Evolutionary conservation across 164 flowering plant genomes (phyloP).

Genomic region (Paratinospora sagittata): DNA sequence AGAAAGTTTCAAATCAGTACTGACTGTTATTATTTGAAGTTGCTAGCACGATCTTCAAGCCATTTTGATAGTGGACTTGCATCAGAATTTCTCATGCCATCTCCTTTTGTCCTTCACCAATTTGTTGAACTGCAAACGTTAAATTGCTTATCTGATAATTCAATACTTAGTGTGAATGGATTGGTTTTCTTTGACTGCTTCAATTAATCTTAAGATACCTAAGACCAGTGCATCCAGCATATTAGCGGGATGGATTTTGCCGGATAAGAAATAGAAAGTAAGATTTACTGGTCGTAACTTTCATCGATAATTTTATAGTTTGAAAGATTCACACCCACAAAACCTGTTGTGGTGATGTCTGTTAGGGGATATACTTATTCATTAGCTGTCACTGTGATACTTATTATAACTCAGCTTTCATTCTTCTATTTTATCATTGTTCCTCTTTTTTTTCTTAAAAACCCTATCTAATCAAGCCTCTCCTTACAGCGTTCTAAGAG

Average conservation of each 20-base stretch:
- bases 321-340: neutral
- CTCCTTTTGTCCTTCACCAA: too few species aligned
- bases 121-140: too few species aligned
- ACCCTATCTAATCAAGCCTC: neutral
- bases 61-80: too few species aligned
- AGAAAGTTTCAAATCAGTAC: too few species aligned
- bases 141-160: too few species aligned
- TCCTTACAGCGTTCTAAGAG: slow-evolving; percentile 57
- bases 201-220: too few species aligned
- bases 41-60: too few species aligned
- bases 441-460: neutral
- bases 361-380: neutral
- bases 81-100: too few species aligned
- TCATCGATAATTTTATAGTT: neutral
- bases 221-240: neutral
- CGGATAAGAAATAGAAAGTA: neutral
- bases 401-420: neutral
- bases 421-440: too few species aligned
- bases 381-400: neutral
- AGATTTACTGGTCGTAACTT: neutral
- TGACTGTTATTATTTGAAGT: too few species aligned
- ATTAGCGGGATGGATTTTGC: neutral
- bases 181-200: too few species aligned
- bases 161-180: too few species aligned
- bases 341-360: neutral